phyloP scores from a whole-genome alignment of 2,329 filamentous ascomycete genomes.

The Lecanicillium sp. region DNA sequence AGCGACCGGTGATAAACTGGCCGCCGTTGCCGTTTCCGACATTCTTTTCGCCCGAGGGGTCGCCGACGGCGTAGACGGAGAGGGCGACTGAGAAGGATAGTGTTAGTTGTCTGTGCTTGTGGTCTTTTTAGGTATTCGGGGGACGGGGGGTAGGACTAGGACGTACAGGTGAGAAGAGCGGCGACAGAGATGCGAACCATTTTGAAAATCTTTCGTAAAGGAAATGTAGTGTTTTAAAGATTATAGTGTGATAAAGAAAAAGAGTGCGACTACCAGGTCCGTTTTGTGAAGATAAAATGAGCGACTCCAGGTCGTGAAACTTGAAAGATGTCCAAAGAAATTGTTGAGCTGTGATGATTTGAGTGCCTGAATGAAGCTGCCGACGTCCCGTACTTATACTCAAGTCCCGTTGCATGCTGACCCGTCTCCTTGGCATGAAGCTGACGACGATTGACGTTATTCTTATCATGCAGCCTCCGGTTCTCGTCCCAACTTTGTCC shows the following conservation, averaged over 20 bases:
- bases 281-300: slow-evolving; percentile 2
- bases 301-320: slow-evolving; percentile 6
- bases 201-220: slow-evolving; percentile 20
- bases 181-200: slow-evolving; percentile 18
- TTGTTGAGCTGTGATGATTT: slow-evolving; percentile 1
- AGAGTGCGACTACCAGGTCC: slow-evolving; percentile 5
- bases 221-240: neutral
- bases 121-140: neutral
- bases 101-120: neutral
- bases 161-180: slow-evolving; percentile 17
- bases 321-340: neutral
- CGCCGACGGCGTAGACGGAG: slow-evolving; percentile 12
- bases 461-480: too few species aligned
- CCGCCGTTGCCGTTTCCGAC: slow-evolving; percentile 15
- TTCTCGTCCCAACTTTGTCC: too few species aligned
- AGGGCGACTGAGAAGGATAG: slow-evolving; percentile 6
- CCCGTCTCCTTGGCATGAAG: too few species aligned
- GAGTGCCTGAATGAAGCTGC: too few species aligned
- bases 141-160: neutral
- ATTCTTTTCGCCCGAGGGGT: slow-evolving; percentile 14
- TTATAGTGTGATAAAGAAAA: neutral
- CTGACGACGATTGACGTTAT: too few species aligned
- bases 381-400: too few species aligned
- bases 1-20: slow-evolving; percentile 21
- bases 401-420: too few species aligned